Conservation (phyloP, 169 alveolate species). For the Plasmodium falciparum region DNA sequence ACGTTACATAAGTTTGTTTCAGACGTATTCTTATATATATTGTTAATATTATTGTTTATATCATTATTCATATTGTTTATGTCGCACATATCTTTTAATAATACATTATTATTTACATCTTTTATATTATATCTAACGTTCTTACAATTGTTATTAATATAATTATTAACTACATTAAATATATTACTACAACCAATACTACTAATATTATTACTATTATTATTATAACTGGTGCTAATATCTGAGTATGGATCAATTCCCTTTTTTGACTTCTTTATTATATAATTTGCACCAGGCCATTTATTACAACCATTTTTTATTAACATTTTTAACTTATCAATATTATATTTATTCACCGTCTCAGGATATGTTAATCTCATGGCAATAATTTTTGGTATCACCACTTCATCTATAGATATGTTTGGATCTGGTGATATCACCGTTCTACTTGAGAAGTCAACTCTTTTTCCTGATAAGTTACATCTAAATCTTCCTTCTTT, state of each 20-base stretch:
- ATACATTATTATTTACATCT: neutral
- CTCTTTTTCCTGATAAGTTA: slow-evolving; percentile 99
- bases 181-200: neutral
- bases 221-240: neutral
- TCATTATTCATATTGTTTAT: neutral
- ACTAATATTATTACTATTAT: slow-evolving; percentile 1
- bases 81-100: neutral
- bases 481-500: slow-evolving; percentile 99
- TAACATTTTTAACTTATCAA: slow-evolving; percentile 90
- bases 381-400: slow-evolving; percentile 98
- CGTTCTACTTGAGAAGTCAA: slow-evolving; percentile 99
- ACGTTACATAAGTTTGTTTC: neutral
- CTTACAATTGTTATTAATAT: neutral
- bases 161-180: slow-evolving; percentile 32
- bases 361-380: slow-evolving; percentile 97
- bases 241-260: neutral
- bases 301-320: slow-evolving; percentile 94
- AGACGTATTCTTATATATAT: neutral
- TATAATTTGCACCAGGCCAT: slow-evolving; percentile 98
- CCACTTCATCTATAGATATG: slow-evolving; percentile 97
- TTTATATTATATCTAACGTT: neutral
- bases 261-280: slow-evolving; percentile 76
- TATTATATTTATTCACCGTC: slow-evolving; percentile 92
- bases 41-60: neutral
- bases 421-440: slow-evolving; percentile 99